phyloP scores from a whole-genome alignment of 192 early-diverging fungal species.

The Podila clonocystis region DNA sequence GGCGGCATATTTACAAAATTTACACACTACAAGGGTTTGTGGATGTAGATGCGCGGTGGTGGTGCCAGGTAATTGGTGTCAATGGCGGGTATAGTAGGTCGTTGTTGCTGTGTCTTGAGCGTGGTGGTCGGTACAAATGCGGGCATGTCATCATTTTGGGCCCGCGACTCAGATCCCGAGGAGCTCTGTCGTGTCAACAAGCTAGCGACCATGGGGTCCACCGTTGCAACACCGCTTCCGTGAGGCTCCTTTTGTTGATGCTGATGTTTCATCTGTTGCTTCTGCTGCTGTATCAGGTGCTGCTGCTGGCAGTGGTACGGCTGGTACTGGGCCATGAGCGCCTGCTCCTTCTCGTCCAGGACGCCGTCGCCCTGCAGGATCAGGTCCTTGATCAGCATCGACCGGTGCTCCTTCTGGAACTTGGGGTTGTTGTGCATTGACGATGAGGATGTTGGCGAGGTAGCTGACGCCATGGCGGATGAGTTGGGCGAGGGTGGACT shows the following conservation, averaged over 20 bases:
- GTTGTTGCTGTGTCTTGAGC: not conserved
- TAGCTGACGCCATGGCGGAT: not conserved
- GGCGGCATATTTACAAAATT: no score
- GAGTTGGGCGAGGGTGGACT: conserved; percentile 9
- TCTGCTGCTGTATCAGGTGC: conserved; percentile 24
- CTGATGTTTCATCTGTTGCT: conserved; percentile 11
- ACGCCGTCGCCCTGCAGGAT: conserved; percentile 35
- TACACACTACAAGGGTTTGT: conserved; percentile 18
- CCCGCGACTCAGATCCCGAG: no score
- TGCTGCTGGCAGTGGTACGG: conserved; percentile 27
- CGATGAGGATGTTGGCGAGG: not conserved
- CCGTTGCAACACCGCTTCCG: not conserved
- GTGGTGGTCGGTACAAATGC: no score
- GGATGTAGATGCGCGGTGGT: conserved; percentile 38
- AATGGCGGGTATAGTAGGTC: conserved; percentile 20
- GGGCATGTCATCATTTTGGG: no score
- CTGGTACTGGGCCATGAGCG: conserved; percentile 44
- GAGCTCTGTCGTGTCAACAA: not conserved
- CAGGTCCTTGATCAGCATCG: conserved; percentile 40
- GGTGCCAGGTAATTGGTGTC: conserved; percentile 45
- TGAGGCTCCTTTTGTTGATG: not conserved
- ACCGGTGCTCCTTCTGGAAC: conserved; percentile 27
- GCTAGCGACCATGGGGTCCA: not conserved
- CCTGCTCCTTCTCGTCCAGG: conserved; percentile 43
- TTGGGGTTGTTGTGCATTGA: conserved; percentile 10